These are phyloP conservation scores for Globisporangium carolinianum DNA, from an alignment of 352 stramenopile genomes.

Conservation along the genomic window DNA sequence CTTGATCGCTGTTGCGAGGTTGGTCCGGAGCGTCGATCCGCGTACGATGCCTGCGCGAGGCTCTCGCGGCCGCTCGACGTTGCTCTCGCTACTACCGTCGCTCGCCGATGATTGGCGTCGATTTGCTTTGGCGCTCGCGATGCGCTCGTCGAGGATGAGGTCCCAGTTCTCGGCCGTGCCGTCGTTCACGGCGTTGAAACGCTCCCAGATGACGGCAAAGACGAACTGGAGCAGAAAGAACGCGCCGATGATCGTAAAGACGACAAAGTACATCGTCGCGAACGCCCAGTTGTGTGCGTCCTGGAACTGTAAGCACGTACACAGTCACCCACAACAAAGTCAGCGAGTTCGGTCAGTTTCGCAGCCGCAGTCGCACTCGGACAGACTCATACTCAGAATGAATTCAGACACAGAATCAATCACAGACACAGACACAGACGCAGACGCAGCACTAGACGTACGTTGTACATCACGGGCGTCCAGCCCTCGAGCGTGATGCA, in stretches of 20 bases:
- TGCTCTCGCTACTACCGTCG: background rate
- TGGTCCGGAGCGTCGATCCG: slow-evolving; percentile 3
- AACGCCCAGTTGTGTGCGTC: slow-evolving; percentile 30
- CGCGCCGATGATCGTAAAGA: slow-evolving; percentile 68
- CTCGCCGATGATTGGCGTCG: too few relatives aligned
- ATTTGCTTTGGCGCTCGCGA: slow-evolving; percentile 12
- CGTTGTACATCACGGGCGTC: slow-evolving; percentile 78
- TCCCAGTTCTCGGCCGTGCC: slow-evolving; percentile 32
- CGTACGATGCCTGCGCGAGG: too few relatives aligned
- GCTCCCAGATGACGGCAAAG: slow-evolving; percentile 73
- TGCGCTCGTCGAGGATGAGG: slow-evolving; percentile 22
- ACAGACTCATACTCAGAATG: too few relatives aligned
- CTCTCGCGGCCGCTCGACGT: background rate
- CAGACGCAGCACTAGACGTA: slow-evolving; percentile 22
- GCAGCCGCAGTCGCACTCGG: too few relatives aligned
- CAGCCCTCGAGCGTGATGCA: slow-evolving; percentile 87
- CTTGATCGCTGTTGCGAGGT: slow-evolving; percentile 13
- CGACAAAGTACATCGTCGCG: slow-evolving; percentile 63
- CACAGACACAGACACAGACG: background rate
- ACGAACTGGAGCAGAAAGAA: slow-evolving; percentile 84
- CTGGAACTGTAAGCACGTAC: slow-evolving; percentile 15
- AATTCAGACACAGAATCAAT: slow-evolving; percentile 1
- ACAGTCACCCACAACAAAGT: too few relatives aligned
- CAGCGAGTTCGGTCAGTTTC: too few relatives aligned
- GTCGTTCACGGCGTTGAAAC: slow-evolving; percentile 39